phyloP scores from a whole-genome alignment of 2,329 filamentous ascomycete species.

The Paecilomyces sp. region DNA sequence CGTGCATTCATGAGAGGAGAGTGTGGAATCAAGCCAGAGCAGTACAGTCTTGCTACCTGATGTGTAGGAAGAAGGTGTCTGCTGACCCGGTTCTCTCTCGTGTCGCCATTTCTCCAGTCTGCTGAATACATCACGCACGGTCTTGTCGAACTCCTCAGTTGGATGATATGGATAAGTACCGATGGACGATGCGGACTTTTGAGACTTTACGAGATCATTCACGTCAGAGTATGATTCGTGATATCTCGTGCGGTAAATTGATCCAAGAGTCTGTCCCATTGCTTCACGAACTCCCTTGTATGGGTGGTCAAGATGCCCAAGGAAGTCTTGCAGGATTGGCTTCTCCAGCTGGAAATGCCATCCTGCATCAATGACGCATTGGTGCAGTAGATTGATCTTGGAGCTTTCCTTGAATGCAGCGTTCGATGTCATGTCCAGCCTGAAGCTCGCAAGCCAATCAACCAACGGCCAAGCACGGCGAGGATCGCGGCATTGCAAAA shows the following conservation, averaged over 20 bases:
- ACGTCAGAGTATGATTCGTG: constrained; percentile 89
- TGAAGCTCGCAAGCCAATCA: constrained; percentile 74
- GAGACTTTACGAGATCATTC: constrained; percentile 63
- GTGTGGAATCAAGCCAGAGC: constrained; percentile 85
- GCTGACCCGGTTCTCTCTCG: constrained; percentile 76
- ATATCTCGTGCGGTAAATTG: constrained; percentile 84
- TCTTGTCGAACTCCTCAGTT: constrained; percentile 63
- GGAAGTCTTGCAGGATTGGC: constrained; percentile 81
- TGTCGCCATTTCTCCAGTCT: constrained; percentile 82
- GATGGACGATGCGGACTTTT: constrained; percentile 72
- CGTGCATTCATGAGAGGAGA: constrained; percentile 88
- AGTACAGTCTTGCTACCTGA: constrained; percentile 93
- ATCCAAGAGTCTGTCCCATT: constrained; percentile 81
- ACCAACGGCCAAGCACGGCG: constrained; percentile 80
- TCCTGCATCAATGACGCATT: constrained; percentile 76
- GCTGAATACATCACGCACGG: constrained; percentile 67
- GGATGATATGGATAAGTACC: constrained; percentile 79
- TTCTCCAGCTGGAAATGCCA: constrained; percentile 94
- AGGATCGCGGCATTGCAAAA: constrained; percentile 83
- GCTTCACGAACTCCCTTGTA: constrained; percentile 96
- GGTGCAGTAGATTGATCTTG: constrained; percentile 85
- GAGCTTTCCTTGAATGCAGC: constrained; percentile 98
- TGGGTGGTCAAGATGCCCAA: constrained; percentile 87
- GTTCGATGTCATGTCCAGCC: constrained; percentile 88
- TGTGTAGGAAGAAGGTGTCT: constrained; percentile 90